Evolutionary conservation across 148 eudicot species (phyloP).

Genomic region (Silene conica): DNA sequence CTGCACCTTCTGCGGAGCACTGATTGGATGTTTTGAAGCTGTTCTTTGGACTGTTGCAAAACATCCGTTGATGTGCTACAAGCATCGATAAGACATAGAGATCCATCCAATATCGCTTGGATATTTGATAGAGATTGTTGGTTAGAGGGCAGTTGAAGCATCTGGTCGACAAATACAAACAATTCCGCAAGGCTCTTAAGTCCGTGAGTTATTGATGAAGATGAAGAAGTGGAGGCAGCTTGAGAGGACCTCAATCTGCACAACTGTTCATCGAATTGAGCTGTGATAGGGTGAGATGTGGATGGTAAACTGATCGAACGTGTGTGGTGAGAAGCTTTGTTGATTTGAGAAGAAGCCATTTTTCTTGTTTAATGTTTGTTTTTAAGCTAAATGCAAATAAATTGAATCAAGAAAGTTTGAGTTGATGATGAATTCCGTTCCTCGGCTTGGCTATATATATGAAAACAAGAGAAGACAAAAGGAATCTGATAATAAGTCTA

Average conservation of each 20-base stretch:
- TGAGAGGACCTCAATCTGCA: constrained; percentile 7
- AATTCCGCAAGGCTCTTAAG: not conserved
- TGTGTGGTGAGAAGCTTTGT: not conserved
- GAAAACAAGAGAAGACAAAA: constrained; percentile 14
- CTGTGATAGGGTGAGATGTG: not conserved
- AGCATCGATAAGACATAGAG: constrained; percentile 32
- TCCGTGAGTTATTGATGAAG: not conserved
- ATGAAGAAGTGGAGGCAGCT: constrained; percentile 1
- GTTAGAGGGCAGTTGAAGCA: constrained; percentile 7
- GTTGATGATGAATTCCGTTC: not conserved
- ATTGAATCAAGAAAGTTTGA: not conserved
- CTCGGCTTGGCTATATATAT: constrained; percentile 8
- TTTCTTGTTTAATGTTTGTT: not conserved
- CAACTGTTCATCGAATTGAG: constrained; percentile 1
- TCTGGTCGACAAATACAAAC: not conserved
- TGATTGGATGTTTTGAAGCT: constrained; percentile 28
- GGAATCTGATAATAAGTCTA: constrained; percentile 8
- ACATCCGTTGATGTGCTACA: constrained; percentile 27
- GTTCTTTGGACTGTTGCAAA: constrained; percentile 23
- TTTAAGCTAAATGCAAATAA: not conserved
- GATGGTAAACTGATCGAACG: constrained; percentile 11
- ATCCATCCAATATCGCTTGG: constrained; percentile 23
- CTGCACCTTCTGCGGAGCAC: constrained; percentile 28
- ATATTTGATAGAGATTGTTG: constrained; percentile 8
- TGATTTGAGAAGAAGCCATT: no score